Evolutionary conservation across 352 stramenopile species (phyloP).

Genomic region (Phytophthora pini): DNA sequence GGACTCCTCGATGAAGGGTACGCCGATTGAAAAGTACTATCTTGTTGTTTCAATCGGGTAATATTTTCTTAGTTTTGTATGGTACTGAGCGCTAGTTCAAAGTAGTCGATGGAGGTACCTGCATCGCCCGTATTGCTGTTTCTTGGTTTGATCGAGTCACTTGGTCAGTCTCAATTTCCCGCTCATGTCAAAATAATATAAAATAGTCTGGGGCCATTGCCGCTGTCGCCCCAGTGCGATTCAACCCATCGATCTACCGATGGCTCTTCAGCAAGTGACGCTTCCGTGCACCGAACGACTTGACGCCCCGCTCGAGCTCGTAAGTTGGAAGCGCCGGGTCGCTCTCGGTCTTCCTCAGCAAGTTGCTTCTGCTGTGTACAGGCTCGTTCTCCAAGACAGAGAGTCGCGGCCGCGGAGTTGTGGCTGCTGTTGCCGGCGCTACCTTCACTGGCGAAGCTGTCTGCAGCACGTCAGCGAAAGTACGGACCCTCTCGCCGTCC

Average conservation of each 20-base stretch:
- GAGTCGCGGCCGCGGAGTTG: constrained; percentile 12
- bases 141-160: constrained; percentile 8
- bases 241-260: constrained; percentile 31
- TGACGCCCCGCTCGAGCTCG: constrained; percentile 45
- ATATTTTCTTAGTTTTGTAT: constrained; percentile 26
- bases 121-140: constrained; percentile 10
- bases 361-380: constrained; percentile 10
- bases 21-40: too few relatives aligned
- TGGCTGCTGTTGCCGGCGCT: background rate
- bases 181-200: constrained; percentile 33
- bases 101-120: constrained; percentile 11
- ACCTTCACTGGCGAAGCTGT: constrained; percentile 2
- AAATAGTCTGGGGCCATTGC: constrained; percentile 27
- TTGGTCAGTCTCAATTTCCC: background rate
- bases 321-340: constrained; percentile 24
- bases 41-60: background rate
- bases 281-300: constrained; percentile 72
- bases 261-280: constrained; percentile 46
- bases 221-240: constrained; percentile 14
- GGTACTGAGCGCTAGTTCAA: constrained; percentile 11
- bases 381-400: constrained; percentile 30
- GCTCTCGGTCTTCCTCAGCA: constrained; percentile 26
- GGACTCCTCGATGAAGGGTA: too few relatives aligned
- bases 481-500: constrained; percentile 50
- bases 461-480: constrained; percentile 66